Conservation (phyloP, 345 rosid species). For the Ceriops zippeliana region DNA sequence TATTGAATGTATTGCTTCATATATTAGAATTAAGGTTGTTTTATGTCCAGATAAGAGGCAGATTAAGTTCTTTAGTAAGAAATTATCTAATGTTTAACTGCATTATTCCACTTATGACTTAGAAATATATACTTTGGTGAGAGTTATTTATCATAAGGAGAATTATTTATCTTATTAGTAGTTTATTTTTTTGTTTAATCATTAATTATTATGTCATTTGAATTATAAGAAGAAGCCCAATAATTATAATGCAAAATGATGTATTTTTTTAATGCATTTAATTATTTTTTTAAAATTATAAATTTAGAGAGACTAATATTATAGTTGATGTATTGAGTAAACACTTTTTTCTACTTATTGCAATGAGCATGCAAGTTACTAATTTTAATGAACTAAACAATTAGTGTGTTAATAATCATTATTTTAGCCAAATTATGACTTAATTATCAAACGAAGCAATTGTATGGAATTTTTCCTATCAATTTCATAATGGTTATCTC, state of each 20-base stretch:
- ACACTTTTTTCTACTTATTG: background rate
- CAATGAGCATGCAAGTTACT: slow-evolving; percentile 2
- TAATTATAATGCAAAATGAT: background rate
- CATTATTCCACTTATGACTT: background rate
- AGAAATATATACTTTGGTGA: background rate
- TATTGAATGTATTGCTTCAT: slow-evolving; percentile 7
- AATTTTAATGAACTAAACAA: slow-evolving; percentile 10
- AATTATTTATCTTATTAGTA: background rate
- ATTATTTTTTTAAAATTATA: background rate
- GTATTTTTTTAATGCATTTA: background rate
- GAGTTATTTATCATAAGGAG: background rate
- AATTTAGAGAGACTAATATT: background rate
- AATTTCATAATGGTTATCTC: slow-evolving; percentile 3
- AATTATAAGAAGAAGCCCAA: background rate
- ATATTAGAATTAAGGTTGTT: background rate
- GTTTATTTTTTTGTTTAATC: background rate
- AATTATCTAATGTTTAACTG: background rate
- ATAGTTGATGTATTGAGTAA: background rate
- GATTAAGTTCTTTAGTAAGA: background rate
- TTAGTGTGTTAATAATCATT: background rate
- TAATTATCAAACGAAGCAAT: background rate
- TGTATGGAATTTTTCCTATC: background rate
- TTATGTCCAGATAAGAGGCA: background rate
- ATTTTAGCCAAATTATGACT: slow-evolving; percentile 1
- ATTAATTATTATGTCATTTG: background rate